These are phyloP conservation scores for Fraxinus sp. DNA, from an alignment of 305 asterid genomes.

Conservation along the genomic window DNA sequence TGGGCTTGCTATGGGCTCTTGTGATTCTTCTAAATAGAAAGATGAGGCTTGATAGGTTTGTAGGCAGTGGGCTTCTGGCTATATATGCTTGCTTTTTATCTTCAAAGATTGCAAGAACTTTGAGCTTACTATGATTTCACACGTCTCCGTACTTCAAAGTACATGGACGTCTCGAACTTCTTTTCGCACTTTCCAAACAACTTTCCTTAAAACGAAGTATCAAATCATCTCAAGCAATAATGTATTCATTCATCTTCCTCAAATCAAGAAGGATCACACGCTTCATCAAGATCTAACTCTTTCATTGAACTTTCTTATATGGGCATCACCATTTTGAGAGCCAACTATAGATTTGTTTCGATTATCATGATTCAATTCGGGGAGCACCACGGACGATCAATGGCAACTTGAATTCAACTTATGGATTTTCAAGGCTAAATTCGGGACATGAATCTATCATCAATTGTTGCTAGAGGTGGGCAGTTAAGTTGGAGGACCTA, in stretches of 20 bases:
- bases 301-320: too few relatives aligned
- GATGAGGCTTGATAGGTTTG: slow-evolving; percentile 16
- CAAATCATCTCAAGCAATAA: background rate
- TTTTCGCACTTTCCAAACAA: background rate
- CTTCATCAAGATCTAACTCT: background rate
- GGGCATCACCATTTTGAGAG: background rate
- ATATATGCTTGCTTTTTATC: slow-evolving; percentile 22
- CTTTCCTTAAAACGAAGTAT: background rate
- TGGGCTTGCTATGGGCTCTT: slow-evolving; percentile 32
- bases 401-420: background rate
- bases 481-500: background rate
- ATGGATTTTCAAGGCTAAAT: background rate
- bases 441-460: background rate
- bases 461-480: background rate
- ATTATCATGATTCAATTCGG: background rate
- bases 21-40: slow-evolving; percentile 19
- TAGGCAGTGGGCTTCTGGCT: slow-evolving; percentile 28
- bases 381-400: background rate
- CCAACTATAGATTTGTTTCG: background rate
- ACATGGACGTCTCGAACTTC: background rate
- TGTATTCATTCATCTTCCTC: background rate
- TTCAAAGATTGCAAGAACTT: slow-evolving; percentile 1
- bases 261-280: background rate
- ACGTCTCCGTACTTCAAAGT: background rate
- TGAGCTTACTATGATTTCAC: slow-evolving; percentile 4